Evolutionary conservation across 768 basidiomycete species (phyloP).

Genomic region (Stropharia rugosoannulata): DNA sequence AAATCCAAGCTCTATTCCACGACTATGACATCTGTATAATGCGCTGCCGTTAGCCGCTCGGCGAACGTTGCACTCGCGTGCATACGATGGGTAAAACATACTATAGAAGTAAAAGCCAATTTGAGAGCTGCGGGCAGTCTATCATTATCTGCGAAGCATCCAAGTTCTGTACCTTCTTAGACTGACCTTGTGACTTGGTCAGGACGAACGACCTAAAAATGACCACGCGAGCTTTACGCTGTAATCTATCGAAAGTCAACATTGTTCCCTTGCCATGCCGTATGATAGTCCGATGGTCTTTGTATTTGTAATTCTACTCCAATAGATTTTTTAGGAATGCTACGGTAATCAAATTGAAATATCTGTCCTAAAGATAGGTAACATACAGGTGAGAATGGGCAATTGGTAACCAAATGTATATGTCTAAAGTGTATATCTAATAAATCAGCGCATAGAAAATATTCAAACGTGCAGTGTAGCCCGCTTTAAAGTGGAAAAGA

Average conservation of each 20-base stretch:
- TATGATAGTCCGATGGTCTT: not conserved
- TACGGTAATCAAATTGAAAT: too few species aligned
- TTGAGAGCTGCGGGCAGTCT: not conserved
- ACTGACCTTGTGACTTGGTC: slow-evolving; percentile 3
- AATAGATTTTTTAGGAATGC: too few species aligned
- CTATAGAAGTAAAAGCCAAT: slow-evolving; percentile 2
- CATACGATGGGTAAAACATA: slow-evolving; percentile 11
- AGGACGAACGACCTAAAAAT: not conserved
- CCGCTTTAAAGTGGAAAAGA: too few species aligned
- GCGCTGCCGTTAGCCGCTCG: slow-evolving; percentile 4
- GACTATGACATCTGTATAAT: slow-evolving; percentile 9
- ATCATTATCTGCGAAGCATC: not conserved
- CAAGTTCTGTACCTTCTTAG: not conserved
- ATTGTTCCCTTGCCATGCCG: not conserved
- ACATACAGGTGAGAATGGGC: not conserved
- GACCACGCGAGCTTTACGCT: not conserved
- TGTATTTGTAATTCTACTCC: not conserved
- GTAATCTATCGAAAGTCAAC: not conserved
- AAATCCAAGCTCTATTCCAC: slow-evolving; percentile 23
- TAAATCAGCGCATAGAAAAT: too few species aligned
- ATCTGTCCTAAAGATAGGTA: not conserved
- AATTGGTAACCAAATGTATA: too few species aligned
- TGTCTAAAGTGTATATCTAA: too few species aligned
- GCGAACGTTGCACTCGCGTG: not conserved
- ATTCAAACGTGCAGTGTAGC: too few species aligned